phyloP scores from a whole-genome alignment of 331 rosid species.

The Quercus lobata region DNA sequence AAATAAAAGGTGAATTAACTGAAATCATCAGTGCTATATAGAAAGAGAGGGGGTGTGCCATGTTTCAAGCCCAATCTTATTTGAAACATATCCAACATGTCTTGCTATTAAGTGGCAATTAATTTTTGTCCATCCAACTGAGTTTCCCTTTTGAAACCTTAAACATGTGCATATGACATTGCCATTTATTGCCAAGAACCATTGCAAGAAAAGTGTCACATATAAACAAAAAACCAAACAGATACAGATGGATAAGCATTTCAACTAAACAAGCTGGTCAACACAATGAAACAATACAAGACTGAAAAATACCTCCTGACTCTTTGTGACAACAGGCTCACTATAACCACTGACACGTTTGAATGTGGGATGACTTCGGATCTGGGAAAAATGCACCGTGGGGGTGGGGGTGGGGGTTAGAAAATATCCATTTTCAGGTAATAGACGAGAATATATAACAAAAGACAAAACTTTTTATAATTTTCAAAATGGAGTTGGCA shows the following conservation, averaged over 20 bases:
- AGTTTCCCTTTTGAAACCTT: background rate
- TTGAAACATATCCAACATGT: background rate
- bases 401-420: background rate
- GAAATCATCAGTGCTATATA: background rate
- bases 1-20: background rate
- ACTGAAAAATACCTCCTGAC: slow-evolving; percentile 72
- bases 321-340: slow-evolving; percentile 70
- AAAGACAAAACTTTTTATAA: background rate
- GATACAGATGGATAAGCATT: background rate
- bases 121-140: background rate
- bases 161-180: background rate
- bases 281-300: slow-evolving; percentile 16
- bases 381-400: slow-evolving; percentile 24
- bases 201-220: background rate
- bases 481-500: background rate
- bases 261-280: background rate
- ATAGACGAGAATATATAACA: background rate
- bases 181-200: background rate
- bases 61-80: background rate
- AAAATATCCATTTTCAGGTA: slow-evolving; percentile 9
- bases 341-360: slow-evolving; percentile 47
- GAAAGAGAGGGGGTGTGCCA: background rate
- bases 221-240: background rate
- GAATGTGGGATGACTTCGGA: slow-evolving; percentile 54
- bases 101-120: background rate